These are phyloP conservation scores for Trifolium repens DNA, from an alignment of 306 rosid genomes.

Conservation along the genomic window DNA sequence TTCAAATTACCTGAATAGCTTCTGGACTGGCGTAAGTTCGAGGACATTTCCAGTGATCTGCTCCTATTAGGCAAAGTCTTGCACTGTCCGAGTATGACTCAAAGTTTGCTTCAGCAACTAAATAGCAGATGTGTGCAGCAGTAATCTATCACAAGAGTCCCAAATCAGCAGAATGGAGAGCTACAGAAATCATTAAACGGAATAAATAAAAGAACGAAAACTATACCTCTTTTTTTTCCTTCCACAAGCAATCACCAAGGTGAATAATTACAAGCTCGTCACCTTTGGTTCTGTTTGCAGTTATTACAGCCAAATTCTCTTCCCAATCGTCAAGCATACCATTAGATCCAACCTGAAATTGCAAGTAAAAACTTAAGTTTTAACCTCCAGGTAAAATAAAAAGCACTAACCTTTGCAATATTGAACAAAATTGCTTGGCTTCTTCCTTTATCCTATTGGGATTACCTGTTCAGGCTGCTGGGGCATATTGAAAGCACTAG, in stretches of 20 bases:
- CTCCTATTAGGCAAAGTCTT: conserved; percentile 89
- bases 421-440: conserved; percentile 30
- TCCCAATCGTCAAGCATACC: conserved; percentile 94
- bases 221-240: conserved; percentile 84
- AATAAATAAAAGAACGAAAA: conserved; percentile 28
- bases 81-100: conserved; percentile 84
- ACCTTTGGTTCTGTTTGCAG: conserved; percentile 93
- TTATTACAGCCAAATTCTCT: conserved; percentile 86
- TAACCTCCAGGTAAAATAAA: conserved; percentile 31
- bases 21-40: conserved; percentile 93
- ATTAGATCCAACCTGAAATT: conserved; percentile 61
- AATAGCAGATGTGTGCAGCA: conserved; percentile 96
- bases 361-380: conserved; percentile 29
- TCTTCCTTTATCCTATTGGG: conserved; percentile 32
- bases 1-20: conserved; percentile 84
- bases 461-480: conserved; percentile 79
- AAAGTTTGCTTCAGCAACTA: conserved; percentile 91
- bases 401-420: conserved; percentile 29
- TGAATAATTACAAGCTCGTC: conserved; percentile 89
- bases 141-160: conserved; percentile 61
- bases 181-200: background rate
- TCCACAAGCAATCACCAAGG: conserved; percentile 95
- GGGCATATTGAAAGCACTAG: conserved; percentile 46
- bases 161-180: conserved; percentile 40
- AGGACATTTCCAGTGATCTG: conserved; percentile 94